Percentiles rank a stretch among this genome's conserved stretches.
Evolutionary conservation across 352 stramenopile species (phyloP).

Genomic region (Globisporangium parvum): DNA sequence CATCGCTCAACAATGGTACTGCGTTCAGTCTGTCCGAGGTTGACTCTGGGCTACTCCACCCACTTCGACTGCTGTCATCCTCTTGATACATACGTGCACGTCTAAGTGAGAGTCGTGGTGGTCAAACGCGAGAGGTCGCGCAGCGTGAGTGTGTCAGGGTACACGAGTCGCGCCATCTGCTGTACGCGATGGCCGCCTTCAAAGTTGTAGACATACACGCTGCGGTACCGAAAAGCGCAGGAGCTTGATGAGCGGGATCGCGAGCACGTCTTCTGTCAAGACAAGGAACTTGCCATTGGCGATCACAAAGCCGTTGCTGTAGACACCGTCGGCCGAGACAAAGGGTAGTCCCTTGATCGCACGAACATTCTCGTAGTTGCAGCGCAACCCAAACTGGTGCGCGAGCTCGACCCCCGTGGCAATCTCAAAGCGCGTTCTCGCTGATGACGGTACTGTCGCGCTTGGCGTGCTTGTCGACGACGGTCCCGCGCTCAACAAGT

Average conservation of each 20-base stretch:
- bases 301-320: conserved; percentile 11
- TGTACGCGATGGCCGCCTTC: conserved; percentile 5
- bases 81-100: too few relatives aligned
- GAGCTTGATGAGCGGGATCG: conserved; percentile 9
- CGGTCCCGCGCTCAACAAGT: neutral
- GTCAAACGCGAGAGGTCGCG: neutral
- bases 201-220: conserved; percentile 6
- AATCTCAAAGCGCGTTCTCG: conserved; percentile 1
- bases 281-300: conserved; percentile 3
- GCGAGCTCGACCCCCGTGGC: conserved; percentile 4
- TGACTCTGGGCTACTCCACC: too few relatives aligned
- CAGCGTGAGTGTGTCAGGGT: conserved; percentile 1
- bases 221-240: conserved; percentile 6
- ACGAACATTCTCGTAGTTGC: conserved; percentile 7
- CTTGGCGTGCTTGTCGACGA: neutral
- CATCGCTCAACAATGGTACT: too few relatives aligned
- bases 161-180: conserved; percentile 9
- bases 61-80: too few relatives aligned
- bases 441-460: neutral
- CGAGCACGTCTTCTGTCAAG: conserved; percentile 7
- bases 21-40: too few relatives aligned
- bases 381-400: conserved; percentile 3
- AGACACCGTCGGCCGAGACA: conserved; percentile 3
- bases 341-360: conserved; percentile 4
- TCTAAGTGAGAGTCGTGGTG: too few relatives aligned